Percentiles rank a stretch among this genome's conserved stretches.
Conservation (phyloP, 331 rosid species). For the Dryas integrifolia region DNA sequence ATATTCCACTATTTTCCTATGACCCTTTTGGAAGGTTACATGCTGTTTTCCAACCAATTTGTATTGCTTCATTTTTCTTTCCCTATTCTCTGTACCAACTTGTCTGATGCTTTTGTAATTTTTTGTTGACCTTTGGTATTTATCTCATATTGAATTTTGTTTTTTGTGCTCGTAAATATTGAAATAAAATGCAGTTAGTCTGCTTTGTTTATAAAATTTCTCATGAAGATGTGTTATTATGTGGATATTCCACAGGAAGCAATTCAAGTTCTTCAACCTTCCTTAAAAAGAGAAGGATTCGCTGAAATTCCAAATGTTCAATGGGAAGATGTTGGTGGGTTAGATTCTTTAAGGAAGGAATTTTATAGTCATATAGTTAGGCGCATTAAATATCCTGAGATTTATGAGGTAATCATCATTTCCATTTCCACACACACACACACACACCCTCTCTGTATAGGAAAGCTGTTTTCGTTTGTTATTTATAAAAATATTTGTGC, state of each 20-base stretch:
- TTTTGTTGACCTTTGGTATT: too few relatives aligned
- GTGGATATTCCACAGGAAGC: conserved; percentile 57
- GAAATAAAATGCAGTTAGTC: not conserved
- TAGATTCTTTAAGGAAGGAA: conserved; percentile 59
- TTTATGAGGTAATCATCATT: conserved; percentile 54
- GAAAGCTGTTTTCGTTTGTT: too few relatives aligned
- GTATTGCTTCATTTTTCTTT: too few relatives aligned
- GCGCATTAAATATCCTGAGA: conserved; percentile 63
- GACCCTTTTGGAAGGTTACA: too few relatives aligned
- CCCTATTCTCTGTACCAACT: too few relatives aligned
- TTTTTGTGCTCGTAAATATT: too few relatives aligned
- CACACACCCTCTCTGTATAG: too few relatives aligned
- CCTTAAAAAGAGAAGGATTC: conserved; percentile 85
- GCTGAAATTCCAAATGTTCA: conserved; percentile 68
- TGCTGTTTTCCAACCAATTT: too few relatives aligned
- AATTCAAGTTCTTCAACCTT: conserved; percentile 69
- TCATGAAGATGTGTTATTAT: conserved; percentile 1
- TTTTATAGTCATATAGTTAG: conserved; percentile 60
- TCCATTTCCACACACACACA: not conserved
- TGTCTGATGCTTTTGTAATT: too few relatives aligned
- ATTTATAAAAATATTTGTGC: too few relatives aligned
- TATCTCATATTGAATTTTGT: too few relatives aligned
- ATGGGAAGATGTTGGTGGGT: conserved; percentile 96
- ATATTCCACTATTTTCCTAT: too few relatives aligned
- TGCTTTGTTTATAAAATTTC: not conserved